Conservation (phyloP, 129 eudicot genomes). For the Lactuca sativa region DNA sequence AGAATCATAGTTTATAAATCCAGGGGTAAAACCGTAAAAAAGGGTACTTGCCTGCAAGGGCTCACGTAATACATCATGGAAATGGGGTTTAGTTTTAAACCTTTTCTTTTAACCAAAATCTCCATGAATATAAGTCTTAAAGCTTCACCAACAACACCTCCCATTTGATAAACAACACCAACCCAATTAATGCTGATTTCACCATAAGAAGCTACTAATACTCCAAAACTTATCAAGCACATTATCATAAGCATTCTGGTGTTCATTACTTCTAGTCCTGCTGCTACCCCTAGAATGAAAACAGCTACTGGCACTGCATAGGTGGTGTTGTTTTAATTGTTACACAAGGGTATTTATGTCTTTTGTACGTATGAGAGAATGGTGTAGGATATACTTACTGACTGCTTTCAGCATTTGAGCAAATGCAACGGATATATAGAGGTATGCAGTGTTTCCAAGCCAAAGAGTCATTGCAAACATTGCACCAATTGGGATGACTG, state of each 20-base stretch:
- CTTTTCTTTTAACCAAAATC: constrained; percentile 88
- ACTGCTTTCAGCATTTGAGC: constrained; percentile 98
- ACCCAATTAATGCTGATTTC: constrained; percentile 82
- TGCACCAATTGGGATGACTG: constrained; percentile 97
- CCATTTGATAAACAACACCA: constrained; percentile 99
- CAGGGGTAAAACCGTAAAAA: constrained; percentile 8
- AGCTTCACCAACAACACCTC: constrained; percentile 97
- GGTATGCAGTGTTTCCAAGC: constrained; percentile 99
- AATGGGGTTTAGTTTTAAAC: constrained; percentile 78
- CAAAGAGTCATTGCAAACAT: constrained; percentile 99
- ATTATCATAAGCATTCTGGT: constrained; percentile 85
- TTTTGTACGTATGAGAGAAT: no score
- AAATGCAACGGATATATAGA: constrained; percentile 94
- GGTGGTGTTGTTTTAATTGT: not conserved
- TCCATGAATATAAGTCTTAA: constrained; percentile 94
- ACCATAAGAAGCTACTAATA: constrained; percentile 93
- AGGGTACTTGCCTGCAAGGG: constrained; percentile 85
- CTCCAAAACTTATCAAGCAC: constrained; percentile 96
- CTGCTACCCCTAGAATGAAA: constrained; percentile 88
- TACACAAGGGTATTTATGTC: not conserved
- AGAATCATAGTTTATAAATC: not conserved
- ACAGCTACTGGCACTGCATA: constrained; percentile 96
- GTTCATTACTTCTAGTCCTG: constrained; percentile 94
- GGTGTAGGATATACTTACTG: constrained; percentile 52
- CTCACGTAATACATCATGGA: constrained; percentile 94